Percentiles rank a stretch among this genome's conserved stretches.
Conservation (phyloP, 108 stramenopile genomes). For the Cyclotella sp. region DNA sequence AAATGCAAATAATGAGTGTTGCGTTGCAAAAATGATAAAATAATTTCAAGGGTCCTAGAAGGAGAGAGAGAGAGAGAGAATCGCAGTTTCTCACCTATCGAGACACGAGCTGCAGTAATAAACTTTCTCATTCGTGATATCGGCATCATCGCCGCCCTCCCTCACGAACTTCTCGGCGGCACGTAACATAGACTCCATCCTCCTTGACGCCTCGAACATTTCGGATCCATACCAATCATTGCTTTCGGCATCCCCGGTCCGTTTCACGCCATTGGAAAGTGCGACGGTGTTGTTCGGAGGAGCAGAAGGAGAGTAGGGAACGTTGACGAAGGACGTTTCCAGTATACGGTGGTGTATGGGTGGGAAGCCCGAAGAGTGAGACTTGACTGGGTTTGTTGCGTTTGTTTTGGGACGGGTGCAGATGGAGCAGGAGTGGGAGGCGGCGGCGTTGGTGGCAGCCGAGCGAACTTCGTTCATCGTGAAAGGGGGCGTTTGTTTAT, state of each 20-base stretch:
- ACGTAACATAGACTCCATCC: background rate
- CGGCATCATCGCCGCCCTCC: background rate
- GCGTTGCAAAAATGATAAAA: background rate
- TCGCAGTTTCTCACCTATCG: background rate
- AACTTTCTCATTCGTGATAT: background rate
- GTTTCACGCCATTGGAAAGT: background rate
- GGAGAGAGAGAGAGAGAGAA: background rate
- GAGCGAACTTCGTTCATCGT: background rate
- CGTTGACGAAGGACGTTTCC: slow-evolving; percentile 18
- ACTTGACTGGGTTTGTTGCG: background rate
- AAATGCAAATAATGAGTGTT: background rate
- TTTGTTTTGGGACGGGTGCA: background rate
- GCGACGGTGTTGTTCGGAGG: background rate
- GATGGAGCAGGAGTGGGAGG: slow-evolving; percentile 1
- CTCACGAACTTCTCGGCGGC: background rate
- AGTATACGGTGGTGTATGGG: background rate
- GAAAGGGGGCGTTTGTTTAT: no score
- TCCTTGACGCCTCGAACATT: slow-evolving; percentile 4
- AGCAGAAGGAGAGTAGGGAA: slow-evolving; percentile 3
- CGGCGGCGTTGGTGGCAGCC: background rate
- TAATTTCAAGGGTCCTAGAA: background rate
- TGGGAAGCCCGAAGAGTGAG: background rate
- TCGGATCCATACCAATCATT: slow-evolving; percentile 16
- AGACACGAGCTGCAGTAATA: slow-evolving; percentile 17
- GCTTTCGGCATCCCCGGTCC: background rate